Evolutionary conservation across 768 basidiomycete genomes (phyloP), one percentile per base, ranked within the genome.

Genomic region (Polyporus arcularius): DNA sequence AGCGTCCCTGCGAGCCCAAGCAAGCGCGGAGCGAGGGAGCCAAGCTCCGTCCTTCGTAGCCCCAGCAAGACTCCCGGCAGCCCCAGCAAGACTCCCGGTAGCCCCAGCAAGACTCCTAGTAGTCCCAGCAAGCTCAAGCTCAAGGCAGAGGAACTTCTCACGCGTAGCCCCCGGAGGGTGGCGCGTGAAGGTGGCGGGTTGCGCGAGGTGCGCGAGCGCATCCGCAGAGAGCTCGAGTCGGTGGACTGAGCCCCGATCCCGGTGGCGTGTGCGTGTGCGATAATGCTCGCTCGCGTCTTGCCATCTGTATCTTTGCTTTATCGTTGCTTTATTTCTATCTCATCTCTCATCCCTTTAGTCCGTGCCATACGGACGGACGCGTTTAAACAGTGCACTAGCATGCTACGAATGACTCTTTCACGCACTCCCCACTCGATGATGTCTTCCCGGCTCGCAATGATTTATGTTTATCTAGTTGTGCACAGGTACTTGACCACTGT

Each of bases 131-230:
- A 76, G 54, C 31, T 65, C 32, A 76, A 73, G 43, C 71, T 74
- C n/a, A 84, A 81, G 66, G 85, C 81, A 21, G 74, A 81, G 59
- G 85, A 86, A 71, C 67, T 92, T 18, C 72, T 85, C 15, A 85
- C 79, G 30, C 79, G 90, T 49, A 93, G 91, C 72, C 92, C 92
- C 7, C 83, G 82, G 57, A 77, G 83, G 61, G 86, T 94, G 39
- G 88, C 85, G 69, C 80, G 78, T 30, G 89, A 92, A 68, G 81
- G 76, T 5, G 88, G 90, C 35, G 90, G 91, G 0, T 77, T 94
- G 65, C 80, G 92, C 41, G 84, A 90, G 71, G 91, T 93, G 35
- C 78, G 91, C 58, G 92, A 94, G 73, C 87, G 90, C 68, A 90
- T 94, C 69, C 81, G 90, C 67, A 78, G 81, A 64, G 92, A 93